Evolutionary conservation across 352 stramenopile species (phyloP), one percentile per base, ranked within the genome.

Genomic region (Poterioochromonas sp.): DNA sequence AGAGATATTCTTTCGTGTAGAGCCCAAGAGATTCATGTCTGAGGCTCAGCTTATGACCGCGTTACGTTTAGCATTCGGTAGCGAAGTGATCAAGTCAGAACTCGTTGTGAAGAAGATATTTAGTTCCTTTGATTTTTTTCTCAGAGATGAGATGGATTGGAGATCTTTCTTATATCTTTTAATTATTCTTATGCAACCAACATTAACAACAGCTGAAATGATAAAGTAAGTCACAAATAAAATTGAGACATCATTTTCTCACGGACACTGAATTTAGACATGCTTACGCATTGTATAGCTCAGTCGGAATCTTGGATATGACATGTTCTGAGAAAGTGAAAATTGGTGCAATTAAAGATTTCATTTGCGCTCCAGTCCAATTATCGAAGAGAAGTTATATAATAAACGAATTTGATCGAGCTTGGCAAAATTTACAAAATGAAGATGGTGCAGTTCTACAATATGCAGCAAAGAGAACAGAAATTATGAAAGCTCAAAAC

Each of bases 111-210:
- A 29, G 5, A 41, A 69, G 26, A 12, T 78, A 2, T 78, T 47
- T 69, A 29, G 29, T 5, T 47, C 71, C 8, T 78, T 69, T 53
- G 71, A 78, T 53, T 29, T 78, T 26, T 15, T 12, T 22, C 1
- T 12, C 29, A 44, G 1, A 8, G 51, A 78, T 69, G 35, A 65
- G 29, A 40, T 78, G 47, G 71, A 78, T 44, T 78, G 71, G 71
- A 2, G 71, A 15, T n/a, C 47, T 12, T 68, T 78, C 32, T 39
- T 78, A 34, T 78, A 68, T 43, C n/a, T 78, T 26, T 37, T 78
- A 5, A 39, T 12, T 34, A 29, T 68, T 11, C 8, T 78, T 11
- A 78, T 78, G 41, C 47, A 68, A 35, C 43, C 71, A 44, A 8
- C 11, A 15, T 40, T 76, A 3, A 40, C 32, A 44, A 18, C 34